Evolutionary conservation across 495 filamentous ascomycete genomes (phyloP), one percentile per base, ranked within the genome.

Genomic region (Podospora anserina): DNA sequence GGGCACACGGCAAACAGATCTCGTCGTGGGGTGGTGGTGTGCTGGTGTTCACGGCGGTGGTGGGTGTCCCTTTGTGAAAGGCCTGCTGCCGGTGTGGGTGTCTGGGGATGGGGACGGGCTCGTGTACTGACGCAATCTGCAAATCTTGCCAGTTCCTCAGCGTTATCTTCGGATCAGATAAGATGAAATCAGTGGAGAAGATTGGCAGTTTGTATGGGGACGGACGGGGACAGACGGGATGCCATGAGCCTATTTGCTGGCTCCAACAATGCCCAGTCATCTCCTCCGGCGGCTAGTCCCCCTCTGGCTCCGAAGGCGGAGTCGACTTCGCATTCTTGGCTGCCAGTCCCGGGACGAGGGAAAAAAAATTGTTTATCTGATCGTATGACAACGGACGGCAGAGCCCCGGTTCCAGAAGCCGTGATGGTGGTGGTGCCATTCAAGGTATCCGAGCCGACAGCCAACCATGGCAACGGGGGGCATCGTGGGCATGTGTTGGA

Each of bases 101-200:
- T 49, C 39, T 16, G 39, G 15, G 39, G 39, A 13, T 6, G 39
- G 39, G 9, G 39, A 13, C 39, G 13, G 39, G 5, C 6, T 60
- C 19, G 13, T 30, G 30, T 19, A 5, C 57, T 39, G 58, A 15
- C 15, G 63, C 53, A 61, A 58, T 13, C 30, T 34, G 44, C 39
- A 26, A 49, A 63, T 28, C 30, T 58, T 58, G 23, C n/a, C 56
- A 58, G 56, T 20, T 20, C 19, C n/a, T 80, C 79, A 80, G 80
- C 69, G 56, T 81, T 83, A 83, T 83, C 81, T 82, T 79, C 69
- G 78, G 81, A 84, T 84, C 82, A 75, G 82, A 84, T 84, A 83
- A 84, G 81, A 83, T 83, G 74, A 34, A 66, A 72, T 70, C 66
- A 67, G 71, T 60, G 68, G 69, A 66, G 59, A 28, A 5, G 59